Evolutionary conservation across 1,139 yeast genomes (phyloP).

Genomic region (Candida sp.): DNA sequence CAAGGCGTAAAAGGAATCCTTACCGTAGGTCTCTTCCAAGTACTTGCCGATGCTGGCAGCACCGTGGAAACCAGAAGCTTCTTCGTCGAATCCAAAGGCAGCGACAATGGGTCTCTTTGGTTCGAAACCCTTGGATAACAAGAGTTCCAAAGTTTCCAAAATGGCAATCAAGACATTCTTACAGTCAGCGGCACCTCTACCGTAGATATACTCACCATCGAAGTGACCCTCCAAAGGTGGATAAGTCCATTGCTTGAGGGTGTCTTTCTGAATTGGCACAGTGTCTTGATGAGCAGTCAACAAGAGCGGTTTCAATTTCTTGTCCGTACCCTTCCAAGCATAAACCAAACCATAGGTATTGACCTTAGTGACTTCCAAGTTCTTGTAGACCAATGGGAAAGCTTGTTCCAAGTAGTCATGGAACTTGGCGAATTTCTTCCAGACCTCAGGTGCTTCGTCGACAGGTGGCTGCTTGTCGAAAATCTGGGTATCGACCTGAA

Average conservation of each 20-base stretch:
- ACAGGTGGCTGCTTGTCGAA: constrained; percentile 50
- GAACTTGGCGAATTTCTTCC: constrained; percentile 53
- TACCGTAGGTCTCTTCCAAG: constrained; percentile 36
- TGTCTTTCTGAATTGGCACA: constrained; percentile 71
- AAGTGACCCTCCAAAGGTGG: constrained; percentile 74
- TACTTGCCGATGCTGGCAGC: constrained; percentile 32
- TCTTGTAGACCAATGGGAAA: constrained; percentile 61
- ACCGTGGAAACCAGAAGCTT: constrained; percentile 36
- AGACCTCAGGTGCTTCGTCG: constrained; percentile 36
- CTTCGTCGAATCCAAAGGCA: constrained; percentile 53
- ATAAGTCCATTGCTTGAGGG: constrained; percentile 65
- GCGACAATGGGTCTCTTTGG: constrained; percentile 43
- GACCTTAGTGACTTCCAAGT: constrained; percentile 55
- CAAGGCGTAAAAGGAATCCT: constrained; percentile 40
- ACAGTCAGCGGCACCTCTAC: constrained; percentile 48
- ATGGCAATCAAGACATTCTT: constrained; percentile 44
- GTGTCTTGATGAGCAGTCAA: constrained; percentile 84
- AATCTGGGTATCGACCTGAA: constrained; percentile 49
- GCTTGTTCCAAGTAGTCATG: constrained; percentile 57
- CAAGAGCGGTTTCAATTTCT: constrained; percentile 61
- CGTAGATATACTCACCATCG: constrained; percentile 57
- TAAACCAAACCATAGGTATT: constrained; percentile 71
- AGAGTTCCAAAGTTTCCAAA: constrained; percentile 42
- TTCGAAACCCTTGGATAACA: constrained; percentile 28
- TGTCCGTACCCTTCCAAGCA: constrained; percentile 66